Evolutionary conservation across 192 early-diverging fungal species (phyloP), one percentile per base, ranked within the genome.

Genomic region (Anaeromyces robustus): DNA sequence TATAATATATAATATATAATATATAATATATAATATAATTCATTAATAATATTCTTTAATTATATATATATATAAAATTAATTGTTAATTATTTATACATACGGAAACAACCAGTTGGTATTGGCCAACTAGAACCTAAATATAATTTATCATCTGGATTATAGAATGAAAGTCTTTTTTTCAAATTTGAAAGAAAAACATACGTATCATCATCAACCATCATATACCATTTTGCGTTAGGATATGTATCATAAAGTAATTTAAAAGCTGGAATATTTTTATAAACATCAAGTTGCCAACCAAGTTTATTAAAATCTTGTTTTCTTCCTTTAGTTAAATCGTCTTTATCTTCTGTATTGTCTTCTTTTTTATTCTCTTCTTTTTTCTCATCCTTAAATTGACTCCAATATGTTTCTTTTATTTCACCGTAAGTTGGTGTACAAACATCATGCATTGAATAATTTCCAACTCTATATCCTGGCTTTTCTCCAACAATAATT

Each of bases 131-230:
- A 41, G 83, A 77, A 68, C 89, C 89, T 78, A 85, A 81, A 82
- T 88, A 91, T 78, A 82, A 82, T 19, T 80, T 83, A 26, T 83
- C 78, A 28, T 82, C 77, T 17, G 86, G 84, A 79, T 91, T 82
- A 78, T 82, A 81, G 6, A 32, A 78, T 16, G 78, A 30, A 29
- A 91, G 80, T 29, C 39, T 29, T 6, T 81, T 81, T 30, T 80
- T 77, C 26, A 91, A 79, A 81, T 89, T 92, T 68, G 88, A 86
- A n/a, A 87, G 79, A 78, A 87, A 87, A 19, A 90, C 83, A 78
- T 90, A 90, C 6, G 90, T 87, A 83, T 92, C 90, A 82, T 92
- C 90, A 82, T 92, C 90, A 34, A 92, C 83, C 90, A 92, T 92
- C 30, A 92, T 19, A 77, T 82, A 92, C 89, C 89, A 92, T 30